Evolutionary conservation across 2,329 filamentous ascomycete species (phyloP).

Genomic region (Madurella mycetomatis): DNA sequence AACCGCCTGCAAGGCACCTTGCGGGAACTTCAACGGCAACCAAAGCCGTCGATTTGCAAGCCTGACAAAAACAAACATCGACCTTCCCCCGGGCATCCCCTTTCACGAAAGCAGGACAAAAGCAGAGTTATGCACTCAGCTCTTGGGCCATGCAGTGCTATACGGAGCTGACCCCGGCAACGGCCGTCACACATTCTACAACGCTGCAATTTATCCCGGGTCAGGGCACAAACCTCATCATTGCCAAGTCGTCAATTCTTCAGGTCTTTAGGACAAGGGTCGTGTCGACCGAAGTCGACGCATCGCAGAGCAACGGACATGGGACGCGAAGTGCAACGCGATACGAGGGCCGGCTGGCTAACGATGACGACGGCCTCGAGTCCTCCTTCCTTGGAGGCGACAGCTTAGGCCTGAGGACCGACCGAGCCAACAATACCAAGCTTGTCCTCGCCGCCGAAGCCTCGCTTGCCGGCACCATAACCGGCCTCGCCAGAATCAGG

Average conservation of each 20-base stretch:
- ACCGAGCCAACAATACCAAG: constrained; percentile 66
- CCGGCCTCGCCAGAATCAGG: constrained; percentile 74
- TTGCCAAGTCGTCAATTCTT: constrained; percentile 88
- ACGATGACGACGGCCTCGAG: constrained; percentile 61
- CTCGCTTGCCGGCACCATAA: constrained; percentile 76
- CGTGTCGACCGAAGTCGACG: constrained; percentile 59
- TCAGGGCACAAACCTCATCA: constrained; percentile 75
- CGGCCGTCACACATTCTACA: constrained; percentile 86
- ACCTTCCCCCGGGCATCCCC: not conserved
- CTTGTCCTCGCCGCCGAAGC: constrained; percentile 84
- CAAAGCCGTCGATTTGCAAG: not conserved
- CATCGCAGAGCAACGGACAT: constrained; percentile 25
- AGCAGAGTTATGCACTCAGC: constrained; percentile 26
- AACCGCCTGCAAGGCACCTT: too few relatives aligned
- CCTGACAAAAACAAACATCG: not conserved
- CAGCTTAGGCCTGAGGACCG: constrained; percentile 55
- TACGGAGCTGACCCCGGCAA: constrained; percentile 89
- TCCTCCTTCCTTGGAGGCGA: constrained; percentile 63
- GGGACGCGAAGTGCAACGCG: constrained; percentile 41
- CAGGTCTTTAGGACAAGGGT: constrained; percentile 79
- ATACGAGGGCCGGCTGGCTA: constrained; percentile 49
- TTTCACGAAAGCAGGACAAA: not conserved
- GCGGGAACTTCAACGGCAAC: not conserved
- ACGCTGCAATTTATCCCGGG: constrained; percentile 71
- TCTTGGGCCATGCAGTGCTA: constrained; percentile 81